A percentile compares a stretch with the other conserved stretches of the same genome.
phyloP scores from a whole-genome alignment of 2,329 filamentous ascomycete genomes.

The Apiospora hydei region DNA sequence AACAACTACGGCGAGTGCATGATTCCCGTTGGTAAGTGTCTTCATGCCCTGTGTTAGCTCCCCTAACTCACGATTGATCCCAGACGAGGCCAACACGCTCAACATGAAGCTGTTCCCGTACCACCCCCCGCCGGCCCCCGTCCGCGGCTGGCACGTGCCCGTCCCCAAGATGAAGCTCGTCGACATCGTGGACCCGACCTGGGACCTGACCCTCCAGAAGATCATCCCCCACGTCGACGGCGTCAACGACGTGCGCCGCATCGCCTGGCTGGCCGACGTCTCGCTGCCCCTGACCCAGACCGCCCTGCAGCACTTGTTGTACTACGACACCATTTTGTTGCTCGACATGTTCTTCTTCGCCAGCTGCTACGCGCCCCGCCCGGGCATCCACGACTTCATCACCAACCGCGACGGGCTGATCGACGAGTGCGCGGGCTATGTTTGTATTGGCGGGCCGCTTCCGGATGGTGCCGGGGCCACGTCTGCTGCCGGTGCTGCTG shows the following conservation, averaged over 20 bases:
- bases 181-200: constrained; percentile 70
- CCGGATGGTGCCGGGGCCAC: neutral
- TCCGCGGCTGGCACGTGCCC: constrained; percentile 91
- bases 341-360: constrained; percentile 96
- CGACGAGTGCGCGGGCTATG: constrained; percentile 87
- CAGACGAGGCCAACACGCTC: constrained; percentile 91
- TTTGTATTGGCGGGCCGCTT: constrained; percentile 57
- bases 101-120: constrained; percentile 96
- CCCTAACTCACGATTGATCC: constrained; percentile 31
- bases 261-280: constrained; percentile 84
- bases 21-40: constrained; percentile 90
- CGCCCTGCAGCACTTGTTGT: constrained; percentile 87
- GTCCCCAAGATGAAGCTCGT: constrained; percentile 73
- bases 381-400: constrained; percentile 82
- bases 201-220: constrained; percentile 79
- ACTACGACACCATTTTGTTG: constrained; percentile 89
- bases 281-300: constrained; percentile 86
- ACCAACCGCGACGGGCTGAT: constrained; percentile 76
- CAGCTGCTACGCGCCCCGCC: constrained; percentile 84
- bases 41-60: no score
- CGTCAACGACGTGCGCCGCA: constrained; percentile 85
- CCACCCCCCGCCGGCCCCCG: constrained; percentile 76
- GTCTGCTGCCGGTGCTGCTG: neutral
- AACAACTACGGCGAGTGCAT: constrained; percentile 99
- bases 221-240: constrained; percentile 90